Percentiles rank a stretch among this genome's conserved stretches.
Evolutionary conservation across 73 alveolate genomes (phyloP).

Genomic region (Paramecium primaurelia): DNA sequence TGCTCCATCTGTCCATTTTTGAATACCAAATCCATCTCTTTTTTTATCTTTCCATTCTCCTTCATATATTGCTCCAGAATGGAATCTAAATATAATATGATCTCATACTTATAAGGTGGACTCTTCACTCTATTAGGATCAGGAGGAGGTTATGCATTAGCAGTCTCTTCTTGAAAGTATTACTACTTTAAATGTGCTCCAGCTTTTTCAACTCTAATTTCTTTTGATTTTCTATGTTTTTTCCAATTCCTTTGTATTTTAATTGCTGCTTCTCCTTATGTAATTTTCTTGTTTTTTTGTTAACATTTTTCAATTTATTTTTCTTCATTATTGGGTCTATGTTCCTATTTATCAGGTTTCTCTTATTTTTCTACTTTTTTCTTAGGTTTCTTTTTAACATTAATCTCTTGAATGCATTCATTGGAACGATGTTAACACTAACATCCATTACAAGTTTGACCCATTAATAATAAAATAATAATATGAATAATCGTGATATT

Average conservation of each 20-base stretch:
- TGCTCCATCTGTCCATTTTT: conserved; percentile 89
- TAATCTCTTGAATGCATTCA: background rate
- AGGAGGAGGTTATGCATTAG: background rate
- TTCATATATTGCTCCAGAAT: conserved; percentile 77
- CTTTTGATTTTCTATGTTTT: background rate
- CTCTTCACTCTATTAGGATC: background rate
- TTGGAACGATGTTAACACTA: background rate
- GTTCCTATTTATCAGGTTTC: background rate
- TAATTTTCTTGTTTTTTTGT: background rate
- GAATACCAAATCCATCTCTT: conserved; percentile 85
- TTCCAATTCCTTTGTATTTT: conserved; percentile 7
- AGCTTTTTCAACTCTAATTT: background rate
- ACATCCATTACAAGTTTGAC: background rate
- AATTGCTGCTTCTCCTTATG: background rate
- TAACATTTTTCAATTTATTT: background rate
- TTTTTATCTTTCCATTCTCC: conserved; percentile 88
- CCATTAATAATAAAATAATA: background rate
- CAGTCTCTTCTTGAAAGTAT: background rate
- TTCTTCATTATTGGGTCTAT: background rate
- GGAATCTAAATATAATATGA: conserved; percentile 30
- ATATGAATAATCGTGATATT: background rate
- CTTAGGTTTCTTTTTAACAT: background rate
- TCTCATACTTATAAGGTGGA: background rate
- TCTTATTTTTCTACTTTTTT: background rate
- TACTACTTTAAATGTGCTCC: background rate